These are phyloP conservation scores for Fusarium redolens DNA, from an alignment of 2,329 filamentous ascomycete genomes.

Conservation along the genomic window DNA sequence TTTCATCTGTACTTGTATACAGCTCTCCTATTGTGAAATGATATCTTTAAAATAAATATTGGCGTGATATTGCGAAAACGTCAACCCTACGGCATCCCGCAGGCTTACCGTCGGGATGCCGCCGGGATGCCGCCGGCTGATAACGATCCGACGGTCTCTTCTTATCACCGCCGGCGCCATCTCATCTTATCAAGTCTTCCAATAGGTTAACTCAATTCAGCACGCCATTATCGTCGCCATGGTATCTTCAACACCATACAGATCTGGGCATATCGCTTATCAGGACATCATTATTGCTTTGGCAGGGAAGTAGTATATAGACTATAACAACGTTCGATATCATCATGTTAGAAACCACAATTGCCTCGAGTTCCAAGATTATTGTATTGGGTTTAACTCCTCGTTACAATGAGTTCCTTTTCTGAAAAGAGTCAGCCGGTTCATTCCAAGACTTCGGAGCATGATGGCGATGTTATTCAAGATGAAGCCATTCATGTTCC, in stretches of 20 bases:
- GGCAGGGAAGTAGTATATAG: neutral
- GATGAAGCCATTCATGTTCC: conserved; percentile 38
- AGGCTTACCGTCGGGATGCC: neutral
- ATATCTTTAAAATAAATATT: neutral
- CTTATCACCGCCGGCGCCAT: conserved; percentile 8
- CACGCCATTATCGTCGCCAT: conserved; percentile 44
- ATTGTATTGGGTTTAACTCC: neutral
- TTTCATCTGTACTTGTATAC: neutral
- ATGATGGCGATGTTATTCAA: conserved; percentile 9
- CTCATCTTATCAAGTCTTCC: neutral
- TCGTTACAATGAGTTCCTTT: conserved; percentile 19
- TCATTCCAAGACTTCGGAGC: conserved; percentile 5
- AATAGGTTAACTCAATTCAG: conserved; percentile 32
- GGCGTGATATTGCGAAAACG: neutral
- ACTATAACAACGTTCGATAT: neutral
- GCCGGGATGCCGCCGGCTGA: conserved; percentile 38
- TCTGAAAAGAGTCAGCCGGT: conserved; percentile 17
- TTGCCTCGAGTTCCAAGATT: neutral
- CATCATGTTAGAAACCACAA: neutral
- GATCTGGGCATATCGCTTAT: neutral
- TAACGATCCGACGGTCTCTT: neutral
- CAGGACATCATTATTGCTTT: neutral
- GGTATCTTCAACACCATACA: conserved; percentile 34
- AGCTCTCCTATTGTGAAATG: rapidly evolving
- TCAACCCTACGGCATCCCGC: conserved; percentile 5